Conservation (phyloP, 192 early-diverging fungal genomes). For the Backusella tuberculispora region DNA sequence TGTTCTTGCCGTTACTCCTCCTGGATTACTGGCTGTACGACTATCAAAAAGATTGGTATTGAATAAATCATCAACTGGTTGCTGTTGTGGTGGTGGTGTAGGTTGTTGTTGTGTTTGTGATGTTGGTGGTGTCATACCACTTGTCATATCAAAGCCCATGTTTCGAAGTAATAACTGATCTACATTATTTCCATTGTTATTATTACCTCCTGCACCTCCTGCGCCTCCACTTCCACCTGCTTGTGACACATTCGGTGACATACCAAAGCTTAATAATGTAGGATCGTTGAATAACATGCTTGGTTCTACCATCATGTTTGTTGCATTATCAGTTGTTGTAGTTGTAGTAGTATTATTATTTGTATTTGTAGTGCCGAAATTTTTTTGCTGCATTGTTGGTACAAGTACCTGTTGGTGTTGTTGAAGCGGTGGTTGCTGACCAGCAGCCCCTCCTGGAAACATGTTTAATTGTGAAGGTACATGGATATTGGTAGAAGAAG, state of each 20-base stretch:
- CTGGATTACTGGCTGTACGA: neutral
- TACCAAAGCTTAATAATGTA: conserved; percentile 18
- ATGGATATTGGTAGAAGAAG: neutral
- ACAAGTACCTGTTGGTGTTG: conserved; percentile 5
- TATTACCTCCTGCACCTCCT: neutral
- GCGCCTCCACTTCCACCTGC: neutral
- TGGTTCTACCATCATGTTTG: conserved; percentile 28
- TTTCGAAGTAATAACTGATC: conserved; percentile 28
- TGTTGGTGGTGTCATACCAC: neutral
- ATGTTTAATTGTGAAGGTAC: conserved; percentile 12
- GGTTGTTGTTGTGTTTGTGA: neutral
- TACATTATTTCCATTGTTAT: conserved; percentile 25
- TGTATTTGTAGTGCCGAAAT: neutral
- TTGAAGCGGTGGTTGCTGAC: conserved; percentile 1
- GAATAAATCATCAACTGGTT: conserved; percentile 3
- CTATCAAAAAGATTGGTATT: neutral
- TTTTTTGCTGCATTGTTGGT: neutral
- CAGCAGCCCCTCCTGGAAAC: conserved; percentile 17
- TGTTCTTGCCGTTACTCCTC: neutral
- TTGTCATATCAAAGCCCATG: conserved; percentile 28
- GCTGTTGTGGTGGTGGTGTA: neutral
- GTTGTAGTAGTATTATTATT: conserved; percentile 14
- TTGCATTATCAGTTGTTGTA: conserved; percentile 5
- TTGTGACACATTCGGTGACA: neutral
- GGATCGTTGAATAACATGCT: conserved; percentile 35